phyloP scores from a whole-genome alignment of 2,329 filamentous ascomycete species.

The Botrytis hyacinthi region DNA sequence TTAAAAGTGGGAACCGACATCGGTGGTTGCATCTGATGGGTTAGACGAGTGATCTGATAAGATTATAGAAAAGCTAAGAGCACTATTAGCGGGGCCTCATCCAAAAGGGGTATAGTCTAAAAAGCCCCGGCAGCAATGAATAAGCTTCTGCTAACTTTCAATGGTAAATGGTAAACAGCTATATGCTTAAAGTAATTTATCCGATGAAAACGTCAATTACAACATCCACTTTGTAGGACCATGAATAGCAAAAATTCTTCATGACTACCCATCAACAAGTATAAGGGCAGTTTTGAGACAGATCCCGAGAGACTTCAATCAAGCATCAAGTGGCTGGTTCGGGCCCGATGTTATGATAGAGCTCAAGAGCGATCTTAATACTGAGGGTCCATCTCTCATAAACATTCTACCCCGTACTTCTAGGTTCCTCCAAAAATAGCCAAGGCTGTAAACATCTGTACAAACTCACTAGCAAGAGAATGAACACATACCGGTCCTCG shows the following conservation, averaged over 20 bases:
- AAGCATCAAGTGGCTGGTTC: background rate
- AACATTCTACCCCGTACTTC: too few relatives aligned
- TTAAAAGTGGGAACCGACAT: background rate
- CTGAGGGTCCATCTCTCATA: too few relatives aligned
- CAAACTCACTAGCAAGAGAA: background rate
- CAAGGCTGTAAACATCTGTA: background rate
- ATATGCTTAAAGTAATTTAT: background rate
- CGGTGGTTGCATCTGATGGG: background rate
- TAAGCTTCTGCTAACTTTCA: background rate
- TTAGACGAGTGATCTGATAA: conserved; percentile 4
- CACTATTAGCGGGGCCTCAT: background rate
- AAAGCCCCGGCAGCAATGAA: background rate
- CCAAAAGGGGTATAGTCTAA: background rate
- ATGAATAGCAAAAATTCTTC: background rate
- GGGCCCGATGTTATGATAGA: background rate
- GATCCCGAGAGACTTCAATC: background rate
- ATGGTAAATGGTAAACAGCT: background rate
- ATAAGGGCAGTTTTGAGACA: background rate
- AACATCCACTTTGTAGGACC: background rate
- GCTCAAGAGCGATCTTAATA: background rate
- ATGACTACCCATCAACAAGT: background rate
- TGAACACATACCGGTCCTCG: background rate
- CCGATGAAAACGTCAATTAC: background rate
- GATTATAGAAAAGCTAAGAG: background rate
- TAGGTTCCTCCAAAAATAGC: too few relatives aligned